Evolutionary conservation across 176 grass and related monocot species (phyloP), one percentile per base, ranked within the genome.

Genomic region (Carex parvula): DNA sequence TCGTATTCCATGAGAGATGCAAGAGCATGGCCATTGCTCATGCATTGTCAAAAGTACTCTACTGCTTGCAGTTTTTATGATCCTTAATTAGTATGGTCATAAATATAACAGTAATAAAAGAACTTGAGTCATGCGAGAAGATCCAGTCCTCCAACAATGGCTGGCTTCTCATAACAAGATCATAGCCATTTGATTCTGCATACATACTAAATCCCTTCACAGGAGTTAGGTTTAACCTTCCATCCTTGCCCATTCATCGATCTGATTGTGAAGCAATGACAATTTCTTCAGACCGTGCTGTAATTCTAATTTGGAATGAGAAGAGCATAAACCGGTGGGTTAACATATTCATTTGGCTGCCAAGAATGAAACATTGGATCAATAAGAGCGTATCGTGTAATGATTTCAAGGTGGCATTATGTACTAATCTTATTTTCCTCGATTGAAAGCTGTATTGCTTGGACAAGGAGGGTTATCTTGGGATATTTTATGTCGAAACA

Each of bases 151-250:
- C 80, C 10, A 83, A 83, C 39, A 55, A 87, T 21, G 80, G 86
- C 5, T 83, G 79, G 80, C 32, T 77, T 46, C 6, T 87, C 56
- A 32, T 74, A 15, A 83, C 56, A 17, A 62, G 20, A 62, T 22
- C 60, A 62, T 0, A 1, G 0, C n/a, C 20, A 76, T 50, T n/a
- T 1, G 33, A 57, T 57, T 16, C 55, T 57, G 55, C 81, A 1
- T 72, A 29, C 7, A 14, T 77, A 59, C 15, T 78, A 66, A n/a
- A 87, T 48, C 80, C 86, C 1, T 79, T 83, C 86, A 83, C 86
- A 8, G 15, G 35, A 37, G 79, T 50, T 1, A 10, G n/a, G 1
- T 10, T 87, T 10, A 64, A 87, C 1, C 24, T 54, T 55, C 4
- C 64, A 6, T 61, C 48, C 54, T 50, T 50, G 16, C 18, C 2